Evolutionary conservation across 225 moss, liverwort and hornwort genomes (phyloP), one percentile per base, ranked within the genome.

Genomic region (Ulota crispa): DNA sequence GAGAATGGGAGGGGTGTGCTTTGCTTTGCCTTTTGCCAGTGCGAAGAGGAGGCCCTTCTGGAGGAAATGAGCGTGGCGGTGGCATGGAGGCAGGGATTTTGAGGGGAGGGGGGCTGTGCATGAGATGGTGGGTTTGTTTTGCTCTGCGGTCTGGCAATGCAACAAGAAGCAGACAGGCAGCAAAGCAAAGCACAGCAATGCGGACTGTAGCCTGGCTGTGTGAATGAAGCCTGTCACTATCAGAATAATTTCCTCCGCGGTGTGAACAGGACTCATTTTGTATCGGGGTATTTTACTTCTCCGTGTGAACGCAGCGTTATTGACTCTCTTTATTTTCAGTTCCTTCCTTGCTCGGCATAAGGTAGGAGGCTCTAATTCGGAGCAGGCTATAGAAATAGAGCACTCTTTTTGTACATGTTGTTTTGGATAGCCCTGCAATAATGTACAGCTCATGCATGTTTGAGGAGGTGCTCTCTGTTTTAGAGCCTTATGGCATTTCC

Each of bases 41-140:
- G 37, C 26, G 63, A 64, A 1, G 69, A 50, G 53, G 77, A 28
- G 60, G 72, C 64, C 55, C 20, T 75, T 68, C 84, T 68, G 2
- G 74, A 64, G 68, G 74, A 34, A 47, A 19, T 3, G 30, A 68
- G 37, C 74, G 55, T 16, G 30, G 7, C 39, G 76, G 41, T 66
- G 81, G 66, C 72, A 85, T 81, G 57, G 72, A 77, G 77, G 66
- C 15, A 77, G 55, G 26, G 34, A 72, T 36, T 72, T 72, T 11
- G 62, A 39, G 8, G 14, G 39, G 57, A 60, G 59, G 43, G 24
- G 43, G 63, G 26, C 60, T 34, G 47, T 32, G 64, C 74, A 67
- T 66, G 73, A 30, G 6, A 28, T 31, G 73, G 39, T 66, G 66
- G 36, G 81, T 41, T 60, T 60, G 26, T 24, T 56, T 56, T 28